phyloP scores from a whole-genome alignment of 768 basidiomycete species.

The Amanita brunnescens region DNA sequence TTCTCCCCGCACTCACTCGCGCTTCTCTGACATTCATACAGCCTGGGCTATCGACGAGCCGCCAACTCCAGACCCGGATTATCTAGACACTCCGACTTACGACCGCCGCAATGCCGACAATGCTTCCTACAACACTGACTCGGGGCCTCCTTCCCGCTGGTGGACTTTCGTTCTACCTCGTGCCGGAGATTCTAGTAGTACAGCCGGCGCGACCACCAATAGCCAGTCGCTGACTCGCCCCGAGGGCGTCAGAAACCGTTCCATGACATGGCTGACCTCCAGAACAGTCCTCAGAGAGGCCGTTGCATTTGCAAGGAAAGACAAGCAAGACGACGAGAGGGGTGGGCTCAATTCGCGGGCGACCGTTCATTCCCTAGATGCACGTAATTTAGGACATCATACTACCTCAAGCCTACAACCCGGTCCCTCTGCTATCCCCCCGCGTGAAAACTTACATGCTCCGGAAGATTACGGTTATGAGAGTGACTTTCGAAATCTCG shows the following conservation, averaged over 20 bases:
- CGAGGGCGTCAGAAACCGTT: neutral
- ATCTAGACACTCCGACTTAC: conserved; percentile 18
- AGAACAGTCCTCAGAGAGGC: conserved; percentile 28
- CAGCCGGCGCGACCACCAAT: neutral
- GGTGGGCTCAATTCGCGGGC: conserved; percentile 7
- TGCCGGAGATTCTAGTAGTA: neutral
- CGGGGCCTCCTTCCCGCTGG: conserved; percentile 49
- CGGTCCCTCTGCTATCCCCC: conserved; percentile 9
- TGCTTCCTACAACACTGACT: conserved; percentile 43
- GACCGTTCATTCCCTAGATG: conserved; percentile 55
- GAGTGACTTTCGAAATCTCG: conserved; percentile 16
- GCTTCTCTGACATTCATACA: conserved; percentile 19
- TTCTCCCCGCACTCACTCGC: conserved; percentile 11
- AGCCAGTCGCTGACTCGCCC: neutral
- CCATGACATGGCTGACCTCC: conserved; percentile 36
- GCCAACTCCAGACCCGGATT: conserved; percentile 52
- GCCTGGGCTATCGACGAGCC: conserved; percentile 85
- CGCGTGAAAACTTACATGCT: conserved; percentile 20
- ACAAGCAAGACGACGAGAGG: conserved; percentile 21
- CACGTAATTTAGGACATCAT: conserved; percentile 50
- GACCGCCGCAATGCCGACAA: conserved; percentile 42
- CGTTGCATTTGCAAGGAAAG: conserved; percentile 25
- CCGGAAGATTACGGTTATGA: conserved; percentile 20
- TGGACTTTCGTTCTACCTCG: conserved; percentile 66
- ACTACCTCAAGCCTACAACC: conserved; percentile 30